phyloP scores from a whole-genome alignment of 768 basidiomycete species.

The Kwoniella sp. region DNA sequence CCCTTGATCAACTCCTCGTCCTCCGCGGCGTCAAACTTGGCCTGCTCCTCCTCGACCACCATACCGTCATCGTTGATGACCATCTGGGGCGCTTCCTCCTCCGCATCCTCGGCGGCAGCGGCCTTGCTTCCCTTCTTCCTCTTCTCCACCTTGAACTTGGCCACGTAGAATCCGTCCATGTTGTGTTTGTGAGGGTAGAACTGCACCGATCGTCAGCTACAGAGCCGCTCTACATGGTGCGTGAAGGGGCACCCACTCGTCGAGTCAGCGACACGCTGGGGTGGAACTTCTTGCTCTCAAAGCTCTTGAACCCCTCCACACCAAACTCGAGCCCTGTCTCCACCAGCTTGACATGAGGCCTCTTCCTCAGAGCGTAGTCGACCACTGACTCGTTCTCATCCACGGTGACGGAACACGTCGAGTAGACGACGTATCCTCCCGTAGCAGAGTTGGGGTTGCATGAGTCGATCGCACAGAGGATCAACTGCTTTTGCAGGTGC shows the following conservation, averaged over 20 bases:
- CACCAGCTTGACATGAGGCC: slow-evolving; percentile 86
- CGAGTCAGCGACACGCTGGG: slow-evolving; percentile 73
- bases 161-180: slow-evolving; percentile 99
- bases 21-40: slow-evolving; percentile 68
- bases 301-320: slow-evolving; percentile 80
- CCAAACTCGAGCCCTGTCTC: slow-evolving; percentile 91
- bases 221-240: not conserved
- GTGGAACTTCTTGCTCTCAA: slow-evolving; percentile 84
- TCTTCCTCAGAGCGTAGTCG: slow-evolving; percentile 91
- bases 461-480: slow-evolving; percentile 96
- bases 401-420: slow-evolving; percentile 95
- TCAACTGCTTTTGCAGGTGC: slow-evolving; percentile 95
- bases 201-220: slow-evolving; percentile 9
- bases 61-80: slow-evolving; percentile 40
- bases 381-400: slow-evolving; percentile 99
- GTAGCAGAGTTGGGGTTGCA: slow-evolving; percentile 82
- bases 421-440: slow-evolving; percentile 93
- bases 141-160: slow-evolving; percentile 93
- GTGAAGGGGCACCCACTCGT: slow-evolving; percentile 51
- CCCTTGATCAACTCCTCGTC: slow-evolving; percentile 75
- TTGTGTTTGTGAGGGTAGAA: slow-evolving; percentile 83
- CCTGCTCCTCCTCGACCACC: slow-evolving; percentile 26
- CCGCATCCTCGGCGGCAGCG: slow-evolving; percentile 36
- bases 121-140: slow-evolving; percentile 56
- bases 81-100: slow-evolving; percentile 41